Percentiles rank a stretch among this genome's conserved stretches.
These are phyloP conservation scores for Phytophthora fragariae DNA, from an alignment of 352 stramenopile species.

Conservation along the genomic window DNA sequence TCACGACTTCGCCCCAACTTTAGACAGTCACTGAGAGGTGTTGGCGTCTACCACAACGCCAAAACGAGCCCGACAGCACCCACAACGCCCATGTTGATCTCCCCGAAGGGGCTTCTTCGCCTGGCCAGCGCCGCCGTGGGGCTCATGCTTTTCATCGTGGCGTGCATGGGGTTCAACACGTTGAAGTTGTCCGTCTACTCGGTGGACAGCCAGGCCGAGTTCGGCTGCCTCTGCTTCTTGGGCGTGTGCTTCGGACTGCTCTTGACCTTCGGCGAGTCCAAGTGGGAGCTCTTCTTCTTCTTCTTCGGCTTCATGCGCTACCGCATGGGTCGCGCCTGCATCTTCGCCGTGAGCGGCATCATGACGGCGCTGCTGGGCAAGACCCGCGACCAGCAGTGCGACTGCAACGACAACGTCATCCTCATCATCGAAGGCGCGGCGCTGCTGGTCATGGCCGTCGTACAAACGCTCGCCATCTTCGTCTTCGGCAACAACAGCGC, in stretches of 20 bases:
- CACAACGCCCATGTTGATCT: constrained; percentile 16
- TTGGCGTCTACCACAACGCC: no score
- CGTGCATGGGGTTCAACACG: constrained; percentile 61
- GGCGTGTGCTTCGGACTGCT: constrained; percentile 70
- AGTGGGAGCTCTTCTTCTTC: constrained; percentile 78
- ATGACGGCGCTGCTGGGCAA: constrained; percentile 72
- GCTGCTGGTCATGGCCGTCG: constrained; percentile 49
- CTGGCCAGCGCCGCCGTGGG: constrained; percentile 45
- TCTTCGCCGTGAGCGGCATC: constrained; percentile 68
- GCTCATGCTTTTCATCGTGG: constrained; percentile 52
- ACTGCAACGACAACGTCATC: constrained; percentile 56
- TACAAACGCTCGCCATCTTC: constrained; percentile 62
- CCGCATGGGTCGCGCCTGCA: constrained; percentile 59
- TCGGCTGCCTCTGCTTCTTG: constrained; percentile 81
- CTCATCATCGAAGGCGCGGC: constrained; percentile 63
- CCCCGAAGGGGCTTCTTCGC: constrained; percentile 47
- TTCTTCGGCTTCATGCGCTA: constrained; percentile 87
- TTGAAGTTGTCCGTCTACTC: constrained; percentile 38
- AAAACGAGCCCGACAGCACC: no score
- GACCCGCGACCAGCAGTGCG: constrained; percentile 59
- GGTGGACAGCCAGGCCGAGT: constrained; percentile 62
- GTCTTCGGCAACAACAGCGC: constrained; percentile 62
- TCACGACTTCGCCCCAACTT: not conserved
- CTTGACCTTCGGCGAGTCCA: constrained; percentile 64
- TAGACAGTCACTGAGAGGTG: not conserved